Evolutionary conservation across 2,329 filamentous ascomycete genomes (phyloP).

Genomic region (Trichoderma semiorbis): DNA sequence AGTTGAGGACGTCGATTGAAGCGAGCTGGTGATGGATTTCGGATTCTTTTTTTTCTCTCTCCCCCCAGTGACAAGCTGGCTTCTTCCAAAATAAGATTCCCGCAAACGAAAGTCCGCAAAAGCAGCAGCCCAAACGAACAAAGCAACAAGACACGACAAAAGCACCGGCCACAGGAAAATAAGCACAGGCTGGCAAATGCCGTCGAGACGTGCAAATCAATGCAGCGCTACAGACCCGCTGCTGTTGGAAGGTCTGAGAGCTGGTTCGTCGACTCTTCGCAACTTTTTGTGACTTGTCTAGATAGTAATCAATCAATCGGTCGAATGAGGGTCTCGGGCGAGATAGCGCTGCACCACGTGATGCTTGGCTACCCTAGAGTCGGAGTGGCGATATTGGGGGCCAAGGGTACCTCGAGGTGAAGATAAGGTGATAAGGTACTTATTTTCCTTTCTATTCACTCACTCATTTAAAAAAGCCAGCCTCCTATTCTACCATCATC

Average conservation of each 20-base stretch:
- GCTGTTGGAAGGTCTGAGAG: neutral
- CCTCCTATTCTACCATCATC: no score
- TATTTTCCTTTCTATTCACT: no score
- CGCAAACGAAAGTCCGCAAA: neutral
- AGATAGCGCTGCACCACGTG: neutral
- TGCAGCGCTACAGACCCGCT: conserved; percentile 4
- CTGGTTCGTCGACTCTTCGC: conserved; percentile 5
- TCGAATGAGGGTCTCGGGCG: neutral
- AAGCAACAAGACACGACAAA: neutral
- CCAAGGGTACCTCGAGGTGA: neutral
- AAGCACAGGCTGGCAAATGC: neutral
- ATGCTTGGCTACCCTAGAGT: conserved; percentile 1
- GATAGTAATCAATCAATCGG: neutral
- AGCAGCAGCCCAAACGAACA: neutral
- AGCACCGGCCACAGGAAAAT: neutral
- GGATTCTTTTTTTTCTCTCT: neutral
- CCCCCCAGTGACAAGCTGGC: conserved; percentile 11
- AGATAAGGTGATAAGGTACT: neutral
- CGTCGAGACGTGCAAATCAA: conserved; percentile 6
- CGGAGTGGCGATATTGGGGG: neutral
- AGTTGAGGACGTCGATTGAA: neutral
- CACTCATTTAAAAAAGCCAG: no score
- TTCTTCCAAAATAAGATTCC: conserved; percentile 7
- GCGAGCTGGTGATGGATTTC: neutral
- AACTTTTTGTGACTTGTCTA: conserved; percentile 2